A percentile compares a stretch with the other conserved stretches of the same genome.
phyloP scores from a whole-genome alignment of 108 stramenopile genomes.

The Skeletonema costatum region DNA sequence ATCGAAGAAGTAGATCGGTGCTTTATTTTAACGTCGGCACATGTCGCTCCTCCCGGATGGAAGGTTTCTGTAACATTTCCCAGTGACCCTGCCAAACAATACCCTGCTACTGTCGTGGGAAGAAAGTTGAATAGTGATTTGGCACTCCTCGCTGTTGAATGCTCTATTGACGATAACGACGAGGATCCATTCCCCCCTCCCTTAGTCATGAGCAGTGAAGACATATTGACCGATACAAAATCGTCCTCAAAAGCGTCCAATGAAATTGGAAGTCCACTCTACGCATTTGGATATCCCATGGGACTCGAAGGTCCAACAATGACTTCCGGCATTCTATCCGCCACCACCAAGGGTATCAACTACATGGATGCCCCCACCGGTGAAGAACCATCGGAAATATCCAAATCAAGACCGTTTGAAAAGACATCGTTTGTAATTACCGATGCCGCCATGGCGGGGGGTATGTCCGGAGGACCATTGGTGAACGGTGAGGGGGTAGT shows the following conservation, averaged over 20 bases:
- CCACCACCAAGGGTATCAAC: constrained; percentile 53
- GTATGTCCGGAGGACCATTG: constrained; percentile 58
- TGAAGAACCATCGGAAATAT: constrained; percentile 31
- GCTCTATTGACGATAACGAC: constrained; percentile 24
- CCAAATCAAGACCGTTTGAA: constrained; percentile 42
- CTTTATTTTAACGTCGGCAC: constrained; percentile 50
- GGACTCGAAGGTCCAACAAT: constrained; percentile 56
- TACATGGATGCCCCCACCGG: constrained; percentile 41
- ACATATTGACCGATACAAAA: constrained; percentile 26
- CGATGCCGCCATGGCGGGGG: constrained; percentile 64
- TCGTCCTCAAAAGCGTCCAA: constrained; percentile 3
- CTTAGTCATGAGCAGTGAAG: constrained; percentile 30
- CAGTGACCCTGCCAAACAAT: constrained; percentile 27
- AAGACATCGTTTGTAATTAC: constrained; percentile 48
- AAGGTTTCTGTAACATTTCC: constrained; percentile 48
- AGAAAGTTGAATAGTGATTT: constrained; percentile 54
- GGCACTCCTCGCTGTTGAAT: constrained; percentile 47
- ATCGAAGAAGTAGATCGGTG: constrained; percentile 22
- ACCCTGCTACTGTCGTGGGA: constrained; percentile 50
- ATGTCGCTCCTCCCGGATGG: constrained; percentile 58
- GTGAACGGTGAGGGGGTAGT: constrained; percentile 46
- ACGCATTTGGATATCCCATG: constrained; percentile 59
- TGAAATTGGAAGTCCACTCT: constrained; percentile 49
- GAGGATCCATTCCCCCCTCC: constrained; percentile 39
- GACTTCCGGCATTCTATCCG: constrained; percentile 61